These are phyloP conservation scores for Pelargonium fulgidum DNA, from an alignment of 441 rosid species.

Conservation along the genomic window DNA sequence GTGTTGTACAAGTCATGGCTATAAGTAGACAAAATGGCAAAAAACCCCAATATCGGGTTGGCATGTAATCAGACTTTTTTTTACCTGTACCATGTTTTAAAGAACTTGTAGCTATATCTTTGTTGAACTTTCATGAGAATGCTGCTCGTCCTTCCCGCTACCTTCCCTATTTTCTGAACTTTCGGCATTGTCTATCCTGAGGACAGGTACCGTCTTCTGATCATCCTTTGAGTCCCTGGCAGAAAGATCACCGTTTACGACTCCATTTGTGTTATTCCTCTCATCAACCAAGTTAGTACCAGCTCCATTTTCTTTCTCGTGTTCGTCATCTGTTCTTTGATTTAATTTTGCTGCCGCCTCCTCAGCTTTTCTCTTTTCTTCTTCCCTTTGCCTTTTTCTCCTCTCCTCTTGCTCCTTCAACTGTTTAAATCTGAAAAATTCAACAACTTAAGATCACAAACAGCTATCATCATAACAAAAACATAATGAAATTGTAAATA, in stretches of 20 bases:
- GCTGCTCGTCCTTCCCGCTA: too few species aligned
- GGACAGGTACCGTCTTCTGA: slow-evolving; percentile 19
- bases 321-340: slow-evolving; percentile 24
- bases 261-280: slow-evolving; percentile 28
- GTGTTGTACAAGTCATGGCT: neutral
- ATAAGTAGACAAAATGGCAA: too few species aligned
- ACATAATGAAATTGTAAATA: neutral
- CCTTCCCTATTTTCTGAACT: slow-evolving; percentile 11
- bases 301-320: too few species aligned
- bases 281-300: slow-evolving; percentile 19
- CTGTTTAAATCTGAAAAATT: slow-evolving; percentile 56
- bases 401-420: slow-evolving; percentile 78
- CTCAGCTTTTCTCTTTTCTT: slow-evolving; percentile 44
- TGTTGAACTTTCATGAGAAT: neutral
- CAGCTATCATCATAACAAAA: neutral
- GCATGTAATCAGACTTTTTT: neutral
- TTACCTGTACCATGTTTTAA: neutral
- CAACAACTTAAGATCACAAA: slow-evolving; percentile 14
- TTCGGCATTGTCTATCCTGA: slow-evolving; percentile 23
- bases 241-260: too few species aligned
- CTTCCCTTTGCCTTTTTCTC: slow-evolving; percentile 65
- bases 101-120: neutral
- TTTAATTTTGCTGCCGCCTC: slow-evolving; percentile 36
- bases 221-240: slow-evolving; percentile 33
- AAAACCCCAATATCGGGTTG: neutral